Evolutionary conservation across 768 basidiomycete species (phyloP), one percentile per base, ranked within the genome.

Genomic region (Russula olivacea): DNA sequence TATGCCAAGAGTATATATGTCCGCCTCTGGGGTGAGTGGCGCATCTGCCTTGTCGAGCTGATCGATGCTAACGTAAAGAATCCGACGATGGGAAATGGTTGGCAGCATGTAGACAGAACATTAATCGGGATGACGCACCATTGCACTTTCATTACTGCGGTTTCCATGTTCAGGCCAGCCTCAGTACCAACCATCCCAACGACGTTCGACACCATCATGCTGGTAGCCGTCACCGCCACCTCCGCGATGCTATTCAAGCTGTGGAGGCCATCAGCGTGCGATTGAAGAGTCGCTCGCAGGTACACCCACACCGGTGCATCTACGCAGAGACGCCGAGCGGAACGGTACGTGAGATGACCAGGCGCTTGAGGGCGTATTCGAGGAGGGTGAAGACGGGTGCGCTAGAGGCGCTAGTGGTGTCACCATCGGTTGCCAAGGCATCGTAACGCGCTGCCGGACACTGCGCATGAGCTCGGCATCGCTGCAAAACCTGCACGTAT

Each of bases 261-360:
- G 47, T 87, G 71, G 48, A 87, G 72, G 8, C 82, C 80, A 70
- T 87, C 84, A 17, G 38, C 6, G n/a, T 56, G 74, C 67, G 34
- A 74, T 68, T 28, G 68, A n/a, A 66, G 77, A 78, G 0, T 71
- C 57, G 56, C 74, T 76, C 38, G 75, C 68, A 2, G 76, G 73
- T 4, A 89, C 78, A 2, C 91, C 92, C 15, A 93, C 72, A 2
- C 96, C 95, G n/a, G 59, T 84, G 82, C 81, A 98, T 89, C 71
- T 94, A 89, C 4, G 85, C 72, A 41, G 83, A 77, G 8, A 89
- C 82, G 2, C 96, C 96, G 2, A 99, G 82, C 0, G 95, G 71
- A 1, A 83, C 79, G 0, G 96, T 96, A 65, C 89, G 94, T 74
- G 97, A 94, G 0, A 92, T 93, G 10, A 94, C 81, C 7, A 98